Evolutionary conservation across 106 monocot genomes (phyloP).

Genomic region (Allium cepa): DNA sequence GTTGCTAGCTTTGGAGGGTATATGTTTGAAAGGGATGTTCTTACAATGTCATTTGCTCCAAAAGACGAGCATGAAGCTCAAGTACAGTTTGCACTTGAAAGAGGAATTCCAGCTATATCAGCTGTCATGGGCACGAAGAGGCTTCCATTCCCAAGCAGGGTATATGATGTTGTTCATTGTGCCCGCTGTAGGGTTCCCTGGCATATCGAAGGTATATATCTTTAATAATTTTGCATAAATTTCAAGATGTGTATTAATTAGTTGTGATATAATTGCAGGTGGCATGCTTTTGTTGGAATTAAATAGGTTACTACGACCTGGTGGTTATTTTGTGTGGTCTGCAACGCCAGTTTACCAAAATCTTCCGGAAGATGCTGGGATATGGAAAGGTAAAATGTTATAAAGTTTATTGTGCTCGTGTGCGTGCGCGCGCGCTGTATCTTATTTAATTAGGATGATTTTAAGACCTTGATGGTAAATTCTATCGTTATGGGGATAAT

Average conservation of each 20-base stretch:
- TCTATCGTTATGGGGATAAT: too few relatives aligned
- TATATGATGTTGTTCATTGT: conserved; percentile 88
- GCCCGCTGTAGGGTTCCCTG: conserved; percentile 93
- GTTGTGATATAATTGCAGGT: conserved; percentile 29
- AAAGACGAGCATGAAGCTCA: conserved; percentile 98
- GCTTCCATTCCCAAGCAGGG: conserved; percentile 71
- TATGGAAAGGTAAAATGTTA: conserved; percentile 56
- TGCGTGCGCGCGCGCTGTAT: too few relatives aligned
- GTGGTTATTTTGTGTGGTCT: conserved; percentile 93
- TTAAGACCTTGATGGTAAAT: too few relatives aligned
- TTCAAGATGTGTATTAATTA: background rate
- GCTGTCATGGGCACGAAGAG: conserved; percentile 95
- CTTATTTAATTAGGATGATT: too few relatives aligned
- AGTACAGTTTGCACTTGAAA: conserved; percentile 93
- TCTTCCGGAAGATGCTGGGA: conserved; percentile 56
- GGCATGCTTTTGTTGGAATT: conserved; percentile 86
- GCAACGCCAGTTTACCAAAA: conserved; percentile 83
- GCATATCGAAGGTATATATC: conserved; percentile 79
- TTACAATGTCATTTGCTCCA: conserved; percentile 92
- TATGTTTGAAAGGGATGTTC: conserved; percentile 76
- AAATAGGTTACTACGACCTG: conserved; percentile 76
- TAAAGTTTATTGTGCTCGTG: too few relatives aligned
- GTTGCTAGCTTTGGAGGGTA: conserved; percentile 90
- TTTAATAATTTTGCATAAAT: background rate
- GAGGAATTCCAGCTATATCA: conserved; percentile 86